phyloP scores from a whole-genome alignment of 2,329 filamentous ascomycete genomes.

The Xylariaceae sp. region DNA sequence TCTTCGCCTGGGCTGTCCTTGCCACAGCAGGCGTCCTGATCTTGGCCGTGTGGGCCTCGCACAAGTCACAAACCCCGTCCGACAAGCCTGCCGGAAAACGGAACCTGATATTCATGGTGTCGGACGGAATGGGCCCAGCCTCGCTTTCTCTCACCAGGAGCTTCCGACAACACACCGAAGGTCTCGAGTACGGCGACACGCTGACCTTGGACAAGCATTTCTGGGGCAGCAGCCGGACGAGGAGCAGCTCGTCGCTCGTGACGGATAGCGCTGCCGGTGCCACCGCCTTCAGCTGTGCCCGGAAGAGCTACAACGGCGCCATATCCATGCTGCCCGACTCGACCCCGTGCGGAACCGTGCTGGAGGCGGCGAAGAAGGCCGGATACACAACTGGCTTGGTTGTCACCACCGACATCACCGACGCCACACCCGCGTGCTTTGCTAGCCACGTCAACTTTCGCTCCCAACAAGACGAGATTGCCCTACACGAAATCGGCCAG shows the following conservation, averaged over 20 bases:
- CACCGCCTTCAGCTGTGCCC: constrained; percentile 87
- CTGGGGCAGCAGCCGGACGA: constrained; percentile 83
- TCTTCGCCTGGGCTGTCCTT: constrained; percentile 78
- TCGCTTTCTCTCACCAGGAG: constrained; percentile 81
- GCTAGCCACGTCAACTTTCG: constrained; percentile 79
- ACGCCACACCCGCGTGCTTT: constrained; percentile 95
- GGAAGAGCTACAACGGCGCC: constrained; percentile 95
- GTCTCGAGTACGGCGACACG: constrained; percentile 67
- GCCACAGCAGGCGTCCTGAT: constrained; percentile 76
- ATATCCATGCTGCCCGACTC: constrained; percentile 84
- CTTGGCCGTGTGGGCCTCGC: constrained; percentile 71
- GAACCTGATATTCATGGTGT: constrained; percentile 98
- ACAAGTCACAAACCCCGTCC: constrained; percentile 51
- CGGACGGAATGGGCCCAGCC: constrained; percentile 95
- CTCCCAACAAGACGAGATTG: constrained; percentile 81
- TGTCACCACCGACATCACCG: constrained; percentile 89
- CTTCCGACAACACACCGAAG: constrained; percentile 73
- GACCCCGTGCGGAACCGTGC: constrained; percentile 80
- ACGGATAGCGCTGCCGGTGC: constrained; percentile 97
- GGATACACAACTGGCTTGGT: constrained; percentile 92
- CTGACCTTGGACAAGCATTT: constrained; percentile 81
- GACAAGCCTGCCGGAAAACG: constrained; percentile 59
- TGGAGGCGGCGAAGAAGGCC: constrained; percentile 88
- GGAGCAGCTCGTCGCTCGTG: constrained; percentile 76
- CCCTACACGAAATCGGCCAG: constrained; percentile 84